Base-by-base conservation (phyloP, 140 eudicot species). In the Stevia rebaudiana region DNA sequence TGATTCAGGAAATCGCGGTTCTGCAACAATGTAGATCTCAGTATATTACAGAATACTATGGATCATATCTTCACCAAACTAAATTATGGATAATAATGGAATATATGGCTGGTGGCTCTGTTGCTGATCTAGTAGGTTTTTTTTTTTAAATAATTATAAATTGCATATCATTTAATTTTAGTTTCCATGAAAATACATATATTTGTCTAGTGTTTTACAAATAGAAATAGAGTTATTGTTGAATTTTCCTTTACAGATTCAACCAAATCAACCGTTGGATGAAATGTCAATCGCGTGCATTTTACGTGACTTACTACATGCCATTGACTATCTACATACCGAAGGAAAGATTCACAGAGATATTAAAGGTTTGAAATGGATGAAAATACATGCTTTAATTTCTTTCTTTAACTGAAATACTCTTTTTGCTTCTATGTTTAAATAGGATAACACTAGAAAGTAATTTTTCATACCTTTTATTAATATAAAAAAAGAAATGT, bases 51-150 rank as follows among this genome's bases (percentile, higher is more conserved):
- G 98, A 91, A 81, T 91, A 91, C 74, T 91, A 87, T 33, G 94
- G 95, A 36, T 91, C 98, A n/a, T 80, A 76, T 72, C 86, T 91
- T 69, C 80, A 84, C 76, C 85, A 87, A 79, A 87, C 98, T 39
- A 91, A 91, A 71, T 77, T 91, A 49, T 91, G 95, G 98, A 91
- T 91, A 69, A 84, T 91, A 65, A 91, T 91, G 98, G 98, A 91
- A 70, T 91, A 87, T 81, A 91, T 91, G 98, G 98, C 98, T 76
- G 98, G 98, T 70, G 98, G 98, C 66, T 91, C 98, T 15, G 95
- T 91, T 74, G 98, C 98, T 72, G 98, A 91, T 74, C 79, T 91
- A 70, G 98, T 91, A 84, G 63, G 86, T 84, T 73, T 51, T 72
- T 63, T 64, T 48, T 54, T n/a, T n/a, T n/a, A n/a, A n/a, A 21